These are phyloP conservation scores for Mortierella sp. DNA, from an alignment of 371 early-diverging fungal genomes.

Conservation along the genomic window DNA sequence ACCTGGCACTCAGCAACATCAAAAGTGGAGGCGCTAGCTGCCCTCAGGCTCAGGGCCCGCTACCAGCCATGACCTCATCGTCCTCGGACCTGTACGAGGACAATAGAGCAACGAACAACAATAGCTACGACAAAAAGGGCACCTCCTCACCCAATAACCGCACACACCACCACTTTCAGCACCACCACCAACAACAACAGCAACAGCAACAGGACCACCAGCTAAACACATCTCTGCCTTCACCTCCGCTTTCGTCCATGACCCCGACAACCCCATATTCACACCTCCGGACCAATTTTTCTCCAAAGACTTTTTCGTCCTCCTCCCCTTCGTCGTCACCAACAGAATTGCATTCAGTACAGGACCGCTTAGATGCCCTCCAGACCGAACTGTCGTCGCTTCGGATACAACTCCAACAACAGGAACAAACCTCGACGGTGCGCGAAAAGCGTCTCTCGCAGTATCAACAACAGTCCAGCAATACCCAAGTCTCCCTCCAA, in stretches of 20 bases:
- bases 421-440: conserved; percentile 27
- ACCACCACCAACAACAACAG: background rate
- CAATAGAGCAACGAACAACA: background rate
- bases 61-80: background rate
- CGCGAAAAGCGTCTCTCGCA: conserved; percentile 40
- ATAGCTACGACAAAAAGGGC: background rate
- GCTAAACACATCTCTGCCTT: conserved; percentile 13
- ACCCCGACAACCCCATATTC: conserved; percentile 18
- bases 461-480: conserved; percentile 31
- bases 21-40: background rate
- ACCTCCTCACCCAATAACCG: background rate
- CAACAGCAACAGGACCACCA: background rate
- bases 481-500: conserved; percentile 29
- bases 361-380: conserved; percentile 35
- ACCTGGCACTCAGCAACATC: background rate
- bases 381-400: conserved; percentile 33
- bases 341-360: conserved; percentile 8
- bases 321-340: background rate
- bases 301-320: background rate
- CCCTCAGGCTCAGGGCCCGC: background rate
- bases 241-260: conserved; percentile 28
- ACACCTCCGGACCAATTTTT: conserved; percentile 5
- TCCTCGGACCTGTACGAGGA: background rate
- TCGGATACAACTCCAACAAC: conserved; percentile 23
- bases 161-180: background rate